Percentiles rank a stretch among this genome's conserved stretches.
These are phyloP conservation scores for Schizochytrium sp. DNA, from an alignment of 108 stramenopile genomes.

Conservation along the genomic window DNA sequence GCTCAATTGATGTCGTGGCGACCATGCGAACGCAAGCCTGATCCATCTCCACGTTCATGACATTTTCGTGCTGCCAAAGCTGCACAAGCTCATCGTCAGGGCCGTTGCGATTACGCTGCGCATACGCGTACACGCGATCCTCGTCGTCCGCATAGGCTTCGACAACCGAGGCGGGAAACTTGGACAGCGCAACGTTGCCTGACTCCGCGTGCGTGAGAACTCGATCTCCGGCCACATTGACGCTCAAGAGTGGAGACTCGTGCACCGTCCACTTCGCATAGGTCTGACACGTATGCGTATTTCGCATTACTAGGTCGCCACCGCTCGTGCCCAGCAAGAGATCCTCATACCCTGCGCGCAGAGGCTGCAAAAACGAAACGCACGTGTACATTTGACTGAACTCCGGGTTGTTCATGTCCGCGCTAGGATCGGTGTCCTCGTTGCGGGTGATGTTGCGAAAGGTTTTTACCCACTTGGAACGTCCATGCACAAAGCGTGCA, in stretches of 20 bases:
- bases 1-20: not conserved
- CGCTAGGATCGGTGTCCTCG: not conserved
- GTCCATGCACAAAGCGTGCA: not conserved
- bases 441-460: constrained; percentile 2
- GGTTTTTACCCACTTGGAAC: not conserved
- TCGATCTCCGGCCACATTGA: not conserved
- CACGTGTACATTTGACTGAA: not conserved
- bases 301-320: not conserved
- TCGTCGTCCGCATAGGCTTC: not conserved
- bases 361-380: not conserved
- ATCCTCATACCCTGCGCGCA: not conserved
- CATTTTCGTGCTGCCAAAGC: not conserved
- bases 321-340: not conserved
- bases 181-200: not conserved
- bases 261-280: not conserved
- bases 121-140: not conserved
- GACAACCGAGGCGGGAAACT: not conserved
- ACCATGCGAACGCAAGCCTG: not conserved
- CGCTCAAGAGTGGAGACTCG: not conserved
- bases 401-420: not conserved
- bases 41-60: not conserved
- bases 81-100: not conserved
- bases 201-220: not conserved
- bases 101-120: not conserved
- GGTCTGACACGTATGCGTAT: not conserved